Base-by-base conservation (phyloP, 1,284 basidiomycete genomes). In the Melampsora americana region DNA sequence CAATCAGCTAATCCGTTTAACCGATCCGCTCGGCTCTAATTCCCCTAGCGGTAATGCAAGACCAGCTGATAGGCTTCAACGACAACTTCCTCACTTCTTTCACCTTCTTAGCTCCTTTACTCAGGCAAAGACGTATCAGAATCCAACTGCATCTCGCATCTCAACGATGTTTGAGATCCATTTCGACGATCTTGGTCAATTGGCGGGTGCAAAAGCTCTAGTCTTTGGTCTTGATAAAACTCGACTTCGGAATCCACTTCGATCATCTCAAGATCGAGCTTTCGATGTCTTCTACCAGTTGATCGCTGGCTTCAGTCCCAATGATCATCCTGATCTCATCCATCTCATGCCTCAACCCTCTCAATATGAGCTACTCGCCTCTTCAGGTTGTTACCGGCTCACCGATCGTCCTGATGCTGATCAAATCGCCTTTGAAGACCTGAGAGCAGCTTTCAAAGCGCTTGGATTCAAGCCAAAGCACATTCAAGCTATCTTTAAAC, bases 391-490 rank as follows among this genome's bases (percentile, higher is more conserved):
- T 80, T 95, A 94, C 81, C 88, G 90, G 20, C 87, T 94, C 0
- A 92, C 92, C 0, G 86, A 88, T 0, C 92, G 92, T 12, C 92
- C 92, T 0, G 92, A 92, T 83, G 91, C 93, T 82, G 91, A 95
- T 80, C 85, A 89, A 48, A 88, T 91, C 46, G 90, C 88, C 28
- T 92, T 95, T 89, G 88, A 89, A 62, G 91, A 93, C 69, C 85
- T 95, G 2, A 88, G 92, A 20, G 87, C 85, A 4, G 89, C 92
- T 4, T 89, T 96, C 87, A 88, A 89, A 76, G 87, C 87, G 0
- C 87, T 96, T 46, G 93, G 92, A 26, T 94, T 96, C 87, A 95
- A 95, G 84, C 85, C 88, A 23, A 94, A 94, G 82, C 91, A 93
- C 83, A 86, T 90, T 77, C 84, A 88, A 0, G 87, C 91, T 80